phyloP scores from a whole-genome alignment of 225 moss, liverwort and hornwort species.

The Polytrichum formosum region DNA sequence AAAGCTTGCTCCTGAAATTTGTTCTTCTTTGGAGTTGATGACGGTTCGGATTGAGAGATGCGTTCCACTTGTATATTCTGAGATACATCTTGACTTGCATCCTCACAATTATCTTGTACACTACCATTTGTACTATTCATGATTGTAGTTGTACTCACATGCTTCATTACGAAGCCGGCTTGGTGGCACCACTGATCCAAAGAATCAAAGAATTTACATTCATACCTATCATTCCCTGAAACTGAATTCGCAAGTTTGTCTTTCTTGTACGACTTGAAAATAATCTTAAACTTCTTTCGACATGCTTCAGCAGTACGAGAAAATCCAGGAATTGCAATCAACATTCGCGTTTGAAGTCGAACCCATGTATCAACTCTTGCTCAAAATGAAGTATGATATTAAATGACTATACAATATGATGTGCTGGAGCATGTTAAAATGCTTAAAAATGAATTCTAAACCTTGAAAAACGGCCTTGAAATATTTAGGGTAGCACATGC shows the following conservation, averaged over 20 bases:
- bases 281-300: background rate
- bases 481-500: no score
- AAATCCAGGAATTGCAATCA: background rate
- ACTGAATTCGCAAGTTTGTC: background rate
- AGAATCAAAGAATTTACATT: background rate
- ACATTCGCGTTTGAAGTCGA: background rate
- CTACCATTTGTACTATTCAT: background rate
- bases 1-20: no score
- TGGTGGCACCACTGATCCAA: slow-evolving; percentile 1
- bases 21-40: no score
- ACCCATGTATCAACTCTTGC: background rate
- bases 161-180: background rate
- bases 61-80: no score
- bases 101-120: no score
- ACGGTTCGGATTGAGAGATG: no score
- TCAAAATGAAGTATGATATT: background rate
- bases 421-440: no score
- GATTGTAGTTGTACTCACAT: background rate
- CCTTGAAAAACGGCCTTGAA: no score
- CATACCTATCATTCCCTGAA: background rate
- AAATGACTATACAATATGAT: no score
- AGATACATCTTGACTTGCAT: no score
- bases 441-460: no score
- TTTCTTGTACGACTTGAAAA: background rate
- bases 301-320: background rate